These are phyloP conservation scores for Penicillium waksmanii DNA, from an alignment of 495 filamentous ascomycete species.

Conservation along the genomic window DNA sequence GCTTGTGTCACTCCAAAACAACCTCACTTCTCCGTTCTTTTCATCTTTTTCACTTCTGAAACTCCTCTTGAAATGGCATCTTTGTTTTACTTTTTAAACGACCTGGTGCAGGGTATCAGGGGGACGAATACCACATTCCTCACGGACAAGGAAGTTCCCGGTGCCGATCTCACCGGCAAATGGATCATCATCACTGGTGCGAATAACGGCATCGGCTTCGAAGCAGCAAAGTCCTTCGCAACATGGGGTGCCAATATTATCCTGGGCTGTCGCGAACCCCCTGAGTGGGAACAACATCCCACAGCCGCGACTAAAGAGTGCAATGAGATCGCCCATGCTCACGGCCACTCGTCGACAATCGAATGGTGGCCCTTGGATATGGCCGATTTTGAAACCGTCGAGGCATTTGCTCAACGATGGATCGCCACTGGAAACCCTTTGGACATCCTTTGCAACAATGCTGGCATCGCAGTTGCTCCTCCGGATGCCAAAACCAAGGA, in stretches of 20 bases:
- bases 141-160: slow-evolving; percentile 19
- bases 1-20: not conserved
- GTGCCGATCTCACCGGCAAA: slow-evolving; percentile 26
- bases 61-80: slow-evolving; percentile 9
- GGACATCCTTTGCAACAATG: slow-evolving; percentile 35
- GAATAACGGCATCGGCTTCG: slow-evolving; percentile 39
- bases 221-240: slow-evolving; percentile 32
- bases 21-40: too few relatives aligned
- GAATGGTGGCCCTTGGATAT: slow-evolving; percentile 59
- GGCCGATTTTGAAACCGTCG: slow-evolving; percentile 45
- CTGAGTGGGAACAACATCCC: slow-evolving; percentile 28
- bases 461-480: slow-evolving; percentile 18
- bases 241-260: slow-evolving; percentile 34
- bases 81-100: not conserved
- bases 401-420: slow-evolving; percentile 43
- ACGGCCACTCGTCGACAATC: slow-evolving; percentile 33
- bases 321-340: slow-evolving; percentile 12
- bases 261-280: slow-evolving; percentile 34
- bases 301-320: slow-evolving; percentile 22
- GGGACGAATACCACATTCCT: slow-evolving; percentile 20
- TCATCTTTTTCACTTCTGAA: too few relatives aligned
- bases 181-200: slow-evolving; percentile 40
- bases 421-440: slow-evolving; percentile 13
- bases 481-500: slow-evolving; percentile 20
- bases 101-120: not conserved